Evolutionary conservation across 1,284 basidiomycete species (phyloP).

Genomic region (Sphaerobolus stellatus): DNA sequence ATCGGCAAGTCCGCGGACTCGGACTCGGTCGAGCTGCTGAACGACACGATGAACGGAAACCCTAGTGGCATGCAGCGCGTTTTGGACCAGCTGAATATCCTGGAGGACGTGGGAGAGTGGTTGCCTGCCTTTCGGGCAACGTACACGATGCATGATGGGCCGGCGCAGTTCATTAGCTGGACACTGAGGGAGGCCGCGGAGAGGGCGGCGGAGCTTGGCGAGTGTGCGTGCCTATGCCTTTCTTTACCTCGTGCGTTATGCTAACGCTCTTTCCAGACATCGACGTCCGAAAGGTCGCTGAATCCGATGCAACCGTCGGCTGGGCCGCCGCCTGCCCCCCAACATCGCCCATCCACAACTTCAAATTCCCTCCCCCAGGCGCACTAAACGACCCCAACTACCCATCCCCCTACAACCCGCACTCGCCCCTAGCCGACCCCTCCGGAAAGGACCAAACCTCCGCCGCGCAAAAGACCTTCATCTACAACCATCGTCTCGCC

Average conservation of each 20-base stretch:
- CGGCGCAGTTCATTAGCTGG: slow-evolving; percentile 3
- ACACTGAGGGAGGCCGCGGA: not conserved
- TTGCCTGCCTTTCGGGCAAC: slow-evolving; percentile 45
- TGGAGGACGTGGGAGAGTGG: slow-evolving; percentile 35
- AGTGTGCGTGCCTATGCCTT: not conserved
- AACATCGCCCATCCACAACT: slow-evolving; percentile 32
- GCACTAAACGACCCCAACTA: slow-evolving; percentile 18
- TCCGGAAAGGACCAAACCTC: slow-evolving; percentile 18
- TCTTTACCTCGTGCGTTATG: not conserved
- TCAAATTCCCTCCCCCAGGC: slow-evolving; percentile 22
- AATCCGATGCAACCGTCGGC: slow-evolving; percentile 33
- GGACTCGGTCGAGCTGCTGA: slow-evolving; percentile 5
- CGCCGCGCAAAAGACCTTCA: slow-evolving; percentile 44
- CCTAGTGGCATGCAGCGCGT: slow-evolving; percentile 21
- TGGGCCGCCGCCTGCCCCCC: slow-evolving; percentile 45
- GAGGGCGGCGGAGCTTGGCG: slow-evolving; percentile 1
- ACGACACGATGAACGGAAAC: not conserved
- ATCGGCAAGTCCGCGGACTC: slow-evolving; percentile 32
- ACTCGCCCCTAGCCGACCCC: slow-evolving; percentile 21
- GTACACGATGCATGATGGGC: slow-evolving; percentile 43
- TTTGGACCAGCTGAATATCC: slow-evolving; percentile 29
- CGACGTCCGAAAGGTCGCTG: slow-evolving; percentile 31
- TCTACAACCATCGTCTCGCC: slow-evolving; percentile 43
- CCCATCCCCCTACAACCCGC: slow-evolving; percentile 12
- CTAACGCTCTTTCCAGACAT: slow-evolving; percentile 29